Conservation (phyloP, 805 yeast genomes). For the Wickerhamiella azymoides region DNA sequence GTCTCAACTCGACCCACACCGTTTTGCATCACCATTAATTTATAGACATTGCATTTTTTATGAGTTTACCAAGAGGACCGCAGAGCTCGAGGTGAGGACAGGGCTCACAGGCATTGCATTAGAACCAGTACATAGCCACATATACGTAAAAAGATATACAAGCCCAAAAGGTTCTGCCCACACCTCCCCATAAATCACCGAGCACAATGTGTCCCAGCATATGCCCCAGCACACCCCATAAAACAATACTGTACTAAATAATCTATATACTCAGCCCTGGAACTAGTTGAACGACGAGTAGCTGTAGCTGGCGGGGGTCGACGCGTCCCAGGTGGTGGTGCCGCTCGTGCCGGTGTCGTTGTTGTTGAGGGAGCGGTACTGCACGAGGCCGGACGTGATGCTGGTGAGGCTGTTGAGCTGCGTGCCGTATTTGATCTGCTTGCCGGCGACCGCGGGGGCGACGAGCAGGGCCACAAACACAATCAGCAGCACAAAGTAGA, state of each 20-base stretch:
- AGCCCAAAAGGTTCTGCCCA: too few relatives aligned
- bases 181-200: too few relatives aligned
- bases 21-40: not conserved
- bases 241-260: not conserved
- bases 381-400: slow-evolving; percentile 55
- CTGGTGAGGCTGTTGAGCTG: slow-evolving; percentile 23
- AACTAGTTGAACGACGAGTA: slow-evolving; percentile 6
- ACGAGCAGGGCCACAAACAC: slow-evolving; percentile 64
- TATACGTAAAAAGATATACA: too few relatives aligned
- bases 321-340: slow-evolving; percentile 31
- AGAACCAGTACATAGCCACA: too few relatives aligned
- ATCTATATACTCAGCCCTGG: slow-evolving; percentile 1
- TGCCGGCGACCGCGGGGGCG: slow-evolving; percentile 84
- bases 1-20: not conserved
- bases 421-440: slow-evolving; percentile 32
- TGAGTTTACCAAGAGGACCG: too few relatives aligned
- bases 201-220: too few relatives aligned
- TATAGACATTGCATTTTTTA: not conserved
- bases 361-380: slow-evolving; percentile 69
- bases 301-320: slow-evolving; percentile 43
- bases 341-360: slow-evolving; percentile 54
- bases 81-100: too few relatives aligned
- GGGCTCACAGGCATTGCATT: too few relatives aligned
- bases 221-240: too few relatives aligned
- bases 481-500: slow-evolving; percentile 58